These are phyloP conservation scores for Byssochlamys sp. DNA, from an alignment of 2,329 filamentous ascomycete species.

Conservation along the genomic window DNA sequence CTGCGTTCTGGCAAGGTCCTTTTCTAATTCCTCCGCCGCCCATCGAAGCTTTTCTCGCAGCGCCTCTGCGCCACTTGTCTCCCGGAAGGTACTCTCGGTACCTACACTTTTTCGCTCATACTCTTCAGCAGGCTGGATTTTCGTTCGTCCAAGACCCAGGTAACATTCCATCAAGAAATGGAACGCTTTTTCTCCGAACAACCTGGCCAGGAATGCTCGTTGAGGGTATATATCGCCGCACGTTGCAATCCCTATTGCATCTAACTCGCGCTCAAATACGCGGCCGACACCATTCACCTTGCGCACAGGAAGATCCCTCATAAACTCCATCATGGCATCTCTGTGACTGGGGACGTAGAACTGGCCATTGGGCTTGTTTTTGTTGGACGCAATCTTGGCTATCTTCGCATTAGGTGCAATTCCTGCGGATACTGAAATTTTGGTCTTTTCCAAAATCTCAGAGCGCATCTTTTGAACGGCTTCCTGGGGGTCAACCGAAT, in stretches of 20 bases:
- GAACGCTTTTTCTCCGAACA: slow-evolving; percentile 88
- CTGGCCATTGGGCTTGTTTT: slow-evolving; percentile 94
- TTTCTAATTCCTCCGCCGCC: slow-evolving; percentile 76
- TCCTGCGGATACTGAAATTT: slow-evolving; percentile 84
- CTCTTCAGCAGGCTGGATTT: slow-evolving; percentile 74
- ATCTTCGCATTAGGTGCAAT: slow-evolving; percentile 89
- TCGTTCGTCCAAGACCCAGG: slow-evolving; percentile 75
- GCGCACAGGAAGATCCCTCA: slow-evolving; percentile 69
- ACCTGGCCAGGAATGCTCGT: slow-evolving; percentile 59
- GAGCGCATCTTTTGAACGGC: slow-evolving; percentile 67
- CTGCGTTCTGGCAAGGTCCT: slow-evolving; percentile 67
- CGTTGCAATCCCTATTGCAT: slow-evolving; percentile 75
- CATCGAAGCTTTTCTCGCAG: slow-evolving; percentile 68
- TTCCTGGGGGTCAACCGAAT: slow-evolving; percentile 59
- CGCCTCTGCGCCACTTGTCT: slow-evolving; percentile 59
- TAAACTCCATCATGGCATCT: slow-evolving; percentile 69
- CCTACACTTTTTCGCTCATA: slow-evolving; percentile 89
- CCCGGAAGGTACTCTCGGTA: slow-evolving; percentile 82
- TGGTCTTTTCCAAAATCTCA: slow-evolving; percentile 64
- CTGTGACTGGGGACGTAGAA: slow-evolving; percentile 66
- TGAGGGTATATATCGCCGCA: slow-evolving; percentile 79
- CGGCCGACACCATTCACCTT: slow-evolving; percentile 94
- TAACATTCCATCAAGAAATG: slow-evolving; percentile 77
- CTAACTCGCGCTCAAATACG: slow-evolving; percentile 82
- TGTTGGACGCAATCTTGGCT: slow-evolving; percentile 90